Percentiles rank a stretch among this genome's conserved stretches.
Conservation (phyloP, 2,329 filamentous ascomycete genomes). For the Exophiala aquamarina region DNA sequence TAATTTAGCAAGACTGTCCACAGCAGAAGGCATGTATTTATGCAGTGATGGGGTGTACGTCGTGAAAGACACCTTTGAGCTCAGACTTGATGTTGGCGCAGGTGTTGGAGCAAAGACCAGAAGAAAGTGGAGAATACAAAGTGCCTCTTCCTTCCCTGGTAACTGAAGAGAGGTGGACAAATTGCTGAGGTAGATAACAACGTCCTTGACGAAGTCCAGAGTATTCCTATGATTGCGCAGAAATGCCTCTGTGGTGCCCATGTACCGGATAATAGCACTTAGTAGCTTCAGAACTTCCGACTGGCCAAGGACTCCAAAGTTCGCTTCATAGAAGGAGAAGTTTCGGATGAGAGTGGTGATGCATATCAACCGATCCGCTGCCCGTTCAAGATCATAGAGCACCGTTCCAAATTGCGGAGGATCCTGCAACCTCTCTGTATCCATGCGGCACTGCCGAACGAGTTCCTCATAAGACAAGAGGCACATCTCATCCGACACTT, state of each 20-base stretch:
- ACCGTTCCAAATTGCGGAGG: slow-evolving; percentile 71
- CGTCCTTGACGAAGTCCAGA: slow-evolving; percentile 95
- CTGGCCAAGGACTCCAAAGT: slow-evolving; percentile 73
- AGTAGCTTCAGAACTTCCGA: slow-evolving; percentile 79
- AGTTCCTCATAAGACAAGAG: slow-evolving; percentile 86
- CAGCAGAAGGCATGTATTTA: slow-evolving; percentile 82
- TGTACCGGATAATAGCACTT: slow-evolving; percentile 76
- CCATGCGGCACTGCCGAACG: slow-evolving; percentile 71
- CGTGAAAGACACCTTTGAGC: slow-evolving; percentile 69
- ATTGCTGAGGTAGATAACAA: slow-evolving; percentile 86
- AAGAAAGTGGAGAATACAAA: slow-evolving; percentile 83
- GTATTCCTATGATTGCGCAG: slow-evolving; percentile 80
- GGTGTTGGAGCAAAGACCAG: slow-evolving; percentile 85
- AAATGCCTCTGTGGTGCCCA: slow-evolving; percentile 86
- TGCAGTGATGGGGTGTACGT: slow-evolving; percentile 79
- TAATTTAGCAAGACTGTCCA: slow-evolving; percentile 88
- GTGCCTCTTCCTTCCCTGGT: slow-evolving; percentile 80
- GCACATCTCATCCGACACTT: slow-evolving; percentile 83
- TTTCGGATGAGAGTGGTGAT: slow-evolving; percentile 92
- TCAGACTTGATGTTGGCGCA: slow-evolving; percentile 57
- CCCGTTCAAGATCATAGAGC: slow-evolving; percentile 79
- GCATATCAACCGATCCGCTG: slow-evolving; percentile 83
- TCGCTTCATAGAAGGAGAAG: slow-evolving; percentile 79
- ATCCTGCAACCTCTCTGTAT: slow-evolving; percentile 71
- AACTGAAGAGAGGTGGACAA: slow-evolving; percentile 77